Base-by-base conservation (phyloP, 768 basidiomycete species). In the Pisolithus albus region DNA sequence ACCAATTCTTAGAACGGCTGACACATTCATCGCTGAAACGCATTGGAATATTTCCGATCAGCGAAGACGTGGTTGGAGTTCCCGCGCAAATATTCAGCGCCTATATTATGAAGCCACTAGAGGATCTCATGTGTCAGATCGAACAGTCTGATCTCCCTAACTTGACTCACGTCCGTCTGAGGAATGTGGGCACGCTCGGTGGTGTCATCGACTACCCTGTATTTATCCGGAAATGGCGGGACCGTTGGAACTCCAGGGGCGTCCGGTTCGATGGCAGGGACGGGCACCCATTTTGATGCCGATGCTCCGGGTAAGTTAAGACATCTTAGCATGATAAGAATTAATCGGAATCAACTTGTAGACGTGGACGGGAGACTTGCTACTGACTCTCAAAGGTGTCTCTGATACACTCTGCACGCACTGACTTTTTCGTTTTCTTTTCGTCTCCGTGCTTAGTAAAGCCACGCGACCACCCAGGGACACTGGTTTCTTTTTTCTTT, bases 41-140 rank as follows among this genome's bases (percentile, higher is more conserved):
- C n/a, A 75, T 78, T 16, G 75, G 74, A 34, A 70, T 78, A 47
- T 62, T 69, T 18, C 75, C 76, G n/a, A 57, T 66, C 30, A 63
- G 67, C 37, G 75, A 75, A 19, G 63, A 74, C 23, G 36, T 61
- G 7, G 62, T 70, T 9, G 61, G 57, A 1, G 73, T 73, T 2
- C 76, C 75, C 1, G 48, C 54, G 8, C 64, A 63, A 23, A 61
- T 75, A 41, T 75, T 72, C 43, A 56, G 61, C 5, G 60, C 64
- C 19, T 74, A 74, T 19, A 69, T 78, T 26, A 63, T 78, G 60
- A 60, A 55, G 18, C 74, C 74, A 6, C 62, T 76, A 18, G 72
- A 74, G 24, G 62, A 59, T n/a, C 50, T 75, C 11, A 61, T 76
- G 56, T 61, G 62, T 40, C 62, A 67, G 41, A 64, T 75, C 21